Evolutionary conservation across 805 yeast genomes (phyloP).

Genomic region (Candida succiphila): DNA sequence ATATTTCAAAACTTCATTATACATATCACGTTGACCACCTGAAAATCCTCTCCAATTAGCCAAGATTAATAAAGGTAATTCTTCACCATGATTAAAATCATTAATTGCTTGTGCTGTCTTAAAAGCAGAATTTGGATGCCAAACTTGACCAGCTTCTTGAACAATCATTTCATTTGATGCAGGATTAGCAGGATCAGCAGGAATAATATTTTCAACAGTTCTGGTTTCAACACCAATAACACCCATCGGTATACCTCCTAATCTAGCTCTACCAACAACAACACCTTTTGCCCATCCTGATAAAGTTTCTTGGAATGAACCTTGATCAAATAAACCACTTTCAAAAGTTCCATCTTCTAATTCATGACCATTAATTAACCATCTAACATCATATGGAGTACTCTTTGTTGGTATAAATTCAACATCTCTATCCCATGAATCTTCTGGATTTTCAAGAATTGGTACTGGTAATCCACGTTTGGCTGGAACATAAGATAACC

Average conservation of each 20-base stretch:
- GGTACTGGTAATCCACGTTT: conserved; percentile 88
- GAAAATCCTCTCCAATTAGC: conserved; percentile 99
- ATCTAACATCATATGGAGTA: conserved; percentile 83
- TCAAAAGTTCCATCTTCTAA: conserved; percentile 64
- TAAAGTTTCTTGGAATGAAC: conserved; percentile 90
- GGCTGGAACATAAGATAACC: conserved; percentile 94
- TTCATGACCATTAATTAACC: conserved; percentile 84
- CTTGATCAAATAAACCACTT: conserved; percentile 84
- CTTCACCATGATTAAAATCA: conserved; percentile 97
- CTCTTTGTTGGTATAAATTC: conserved; percentile 66
- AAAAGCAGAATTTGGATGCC: conserved; percentile 99
- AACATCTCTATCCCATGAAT: conserved; percentile 90
- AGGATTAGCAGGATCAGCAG: conserved; percentile 99
- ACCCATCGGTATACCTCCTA: conserved; percentile 99
- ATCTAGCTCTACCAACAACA: conserved; percentile 96
- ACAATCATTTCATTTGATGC: conserved; percentile 78
- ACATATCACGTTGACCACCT: conserved; percentile 99
- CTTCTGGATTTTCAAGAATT: conserved; percentile 60
- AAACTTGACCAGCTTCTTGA: conserved; percentile 98
- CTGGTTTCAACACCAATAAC: conserved; percentile 94
- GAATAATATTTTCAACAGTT: conserved; percentile 77
- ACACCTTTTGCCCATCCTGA: conserved; percentile 99
- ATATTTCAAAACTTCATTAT: conserved; percentile 92
- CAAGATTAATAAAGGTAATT: conserved; percentile 90
- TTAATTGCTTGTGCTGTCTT: conserved; percentile 98